phyloP scores from a whole-genome alignment of 352 stramenopile species.

The Thraustochytrium striatum region DNA sequence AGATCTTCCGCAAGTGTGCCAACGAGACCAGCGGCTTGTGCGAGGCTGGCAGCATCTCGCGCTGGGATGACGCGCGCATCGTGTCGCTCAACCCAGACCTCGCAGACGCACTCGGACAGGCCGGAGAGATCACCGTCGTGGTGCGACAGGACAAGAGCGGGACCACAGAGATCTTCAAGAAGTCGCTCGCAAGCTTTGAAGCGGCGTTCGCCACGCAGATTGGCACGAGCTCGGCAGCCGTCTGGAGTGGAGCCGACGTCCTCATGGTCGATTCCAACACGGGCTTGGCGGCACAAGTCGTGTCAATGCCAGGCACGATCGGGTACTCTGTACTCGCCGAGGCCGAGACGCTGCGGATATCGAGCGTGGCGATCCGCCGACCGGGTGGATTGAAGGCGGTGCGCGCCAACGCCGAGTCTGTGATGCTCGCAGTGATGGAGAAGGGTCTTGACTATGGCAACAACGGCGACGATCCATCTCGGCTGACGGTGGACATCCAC shows the following conservation, averaged over 20 bases:
- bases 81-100: not conserved
- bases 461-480: not conserved
- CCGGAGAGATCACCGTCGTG: conserved; percentile 35
- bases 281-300: conserved; percentile 15
- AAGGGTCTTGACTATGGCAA: conserved; percentile 30
- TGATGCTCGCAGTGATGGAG: conserved; percentile 35
- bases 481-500: conserved; percentile 10
- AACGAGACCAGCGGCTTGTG: not conserved
- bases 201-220: conserved; percentile 34
- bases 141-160: conserved; percentile 48
- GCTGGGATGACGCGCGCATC: conserved; percentile 30
- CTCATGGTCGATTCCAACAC: conserved; percentile 4
- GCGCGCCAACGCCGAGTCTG: not conserved
- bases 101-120: not conserved
- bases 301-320: not conserved
- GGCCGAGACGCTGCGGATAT: conserved; percentile 31
- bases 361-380: not conserved
- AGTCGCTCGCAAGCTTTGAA: conserved; percentile 33
- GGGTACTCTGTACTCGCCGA: conserved; percentile 50
- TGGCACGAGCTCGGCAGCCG: not conserved
- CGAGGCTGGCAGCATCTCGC: not conserved
- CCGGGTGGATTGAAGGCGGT: not conserved
- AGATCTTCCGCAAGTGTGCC: not conserved
- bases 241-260: conserved; percentile 1
- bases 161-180: conserved; percentile 51